Base-by-base conservation (phyloP, 2,329 filamentous ascomycete species). In the Lecanicillium sp. region DNA sequence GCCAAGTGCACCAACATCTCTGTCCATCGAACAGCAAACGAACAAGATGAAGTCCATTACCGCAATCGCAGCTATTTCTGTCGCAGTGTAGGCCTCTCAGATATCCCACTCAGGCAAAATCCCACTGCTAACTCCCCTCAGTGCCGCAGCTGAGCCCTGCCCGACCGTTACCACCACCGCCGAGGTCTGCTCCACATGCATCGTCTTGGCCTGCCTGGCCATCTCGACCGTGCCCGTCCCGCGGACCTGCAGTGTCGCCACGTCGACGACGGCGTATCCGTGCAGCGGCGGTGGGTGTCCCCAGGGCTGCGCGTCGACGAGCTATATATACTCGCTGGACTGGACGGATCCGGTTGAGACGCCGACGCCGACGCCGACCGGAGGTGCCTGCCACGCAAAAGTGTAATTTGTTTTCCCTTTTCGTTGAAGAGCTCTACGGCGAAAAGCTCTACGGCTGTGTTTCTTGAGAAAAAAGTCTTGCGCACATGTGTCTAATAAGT, bases 121-220 rank as follows among this genome's bases (percentile, higher is more conserved):
- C 29, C 5, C 29, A 5, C 15, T n/a, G 7, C 35, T 9, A 21
- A 12, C 19, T 26, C 33, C 33, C 36, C 29, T 47, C 15, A 36
- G 20, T 8, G 40, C 45, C 8, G 38, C 44, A 17, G 23, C 44
- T 30, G 39, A 49, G 1, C 45, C 48, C 5, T 68, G 66, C 36
- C 66, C 66, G 29, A 67, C 64, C 19, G 56, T 66, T 12, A 66
- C 62, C 10, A 52, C 56, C 26, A 66, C 62, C 0, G 53, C 55
- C 11, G 52, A 60, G 15, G 46, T 62, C 35, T 69, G 66, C 55
- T 53, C 57, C 15, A 66, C 63, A 5, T 69, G 66, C 51, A 11
- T 55, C 6, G 48, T 60, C n/a, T 54, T 52, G 10, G 53, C 54
- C 3, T 69, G 66, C 51, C 49, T 68, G 33, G 48, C 26, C 21